Percentiles rank a stretch among this genome's conserved stretches.
Evolutionary conservation across 2,329 filamentous ascomycete species (phyloP).

Genomic region (Fusarium subglutinans): DNA sequence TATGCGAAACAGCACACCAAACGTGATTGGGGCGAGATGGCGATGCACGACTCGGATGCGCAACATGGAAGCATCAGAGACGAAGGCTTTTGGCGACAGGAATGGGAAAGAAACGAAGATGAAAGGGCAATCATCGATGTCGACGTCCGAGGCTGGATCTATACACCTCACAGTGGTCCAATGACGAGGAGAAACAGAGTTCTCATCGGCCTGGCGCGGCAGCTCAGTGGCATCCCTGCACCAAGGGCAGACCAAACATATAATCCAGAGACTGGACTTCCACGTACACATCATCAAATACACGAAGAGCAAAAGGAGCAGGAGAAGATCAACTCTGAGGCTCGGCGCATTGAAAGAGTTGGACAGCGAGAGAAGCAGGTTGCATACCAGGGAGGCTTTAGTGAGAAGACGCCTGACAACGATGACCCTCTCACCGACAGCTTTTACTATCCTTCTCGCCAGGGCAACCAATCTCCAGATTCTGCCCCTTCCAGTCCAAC

Average conservation of each 20-base stretch:
- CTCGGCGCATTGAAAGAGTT: slow-evolving; percentile 76
- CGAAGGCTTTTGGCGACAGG: slow-evolving; percentile 77
- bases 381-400: slow-evolving; percentile 78
- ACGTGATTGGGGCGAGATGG: slow-evolving; percentile 49
- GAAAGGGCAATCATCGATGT: slow-evolving; percentile 90
- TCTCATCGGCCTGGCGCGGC: slow-evolving; percentile 84
- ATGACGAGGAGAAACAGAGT: slow-evolving; percentile 89
- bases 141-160: slow-evolving; percentile 95
- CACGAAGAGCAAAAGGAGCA: slow-evolving; percentile 62
- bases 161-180: slow-evolving; percentile 83
- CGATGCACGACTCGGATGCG: slow-evolving; percentile 42
- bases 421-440: slow-evolving; percentile 48
- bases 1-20: slow-evolving; percentile 81
- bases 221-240: slow-evolving; percentile 85
- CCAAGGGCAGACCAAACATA: slow-evolving; percentile 58
- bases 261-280: slow-evolving; percentile 29
- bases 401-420: slow-evolving; percentile 67
- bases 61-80: slow-evolving; percentile 61
- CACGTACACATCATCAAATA: slow-evolving; percentile 39
- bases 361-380: slow-evolving; percentile 77
- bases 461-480: slow-evolving; percentile 49
- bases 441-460: slow-evolving; percentile 43
- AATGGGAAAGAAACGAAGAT: slow-evolving; percentile 84
- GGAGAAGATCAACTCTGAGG: slow-evolving; percentile 77
- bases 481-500: slow-evolving; percentile 57